Evolutionary conservation across 2,329 filamentous ascomycete species (phyloP), one percentile per base, ranked within the genome.

Genomic region (Ophiosphaerella herpotricha): DNA sequence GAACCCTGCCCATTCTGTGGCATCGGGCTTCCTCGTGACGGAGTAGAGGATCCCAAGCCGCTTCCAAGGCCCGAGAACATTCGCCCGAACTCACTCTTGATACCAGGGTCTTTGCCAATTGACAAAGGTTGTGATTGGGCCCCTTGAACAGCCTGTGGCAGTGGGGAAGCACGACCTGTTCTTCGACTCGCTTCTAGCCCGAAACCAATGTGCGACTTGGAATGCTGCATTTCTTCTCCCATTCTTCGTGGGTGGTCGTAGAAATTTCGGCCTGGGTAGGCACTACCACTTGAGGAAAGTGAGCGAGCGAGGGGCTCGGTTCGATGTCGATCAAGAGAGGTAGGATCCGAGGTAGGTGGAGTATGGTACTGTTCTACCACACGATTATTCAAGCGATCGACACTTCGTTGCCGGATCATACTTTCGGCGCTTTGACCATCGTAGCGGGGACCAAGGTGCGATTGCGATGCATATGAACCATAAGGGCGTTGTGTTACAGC

Each of bases 31-130:
- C 76, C 71, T 31, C 75, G 74, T 46, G 80, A 77, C 11, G 83
- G 83, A 7, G 83, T 85, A 1, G 80, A 77, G 9, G 76, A 76
- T 26, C 84, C 83, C 14, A 87, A 78, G 32, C 86, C 86, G 70
- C 84, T 86, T 13, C 86, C 92, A 59, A 97, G 91, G n/a, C 93
- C 93, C 14, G 90, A 91, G 74, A 96, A 97, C 81, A 97, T 96
- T 55, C 91, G 87, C 24, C 92, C 92, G 70, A 97, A 92, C 70
- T 97, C 93, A 68, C 87, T 95, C 79, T 97, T 96, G 67, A 97
- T 96, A 37, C 89, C 89, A 9, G 91, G 89, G 70, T 96, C 91
- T 13, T 87, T 89, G 12, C 86, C 85, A 5, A 91, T 90, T 3
- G 89, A 90, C 45, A 89, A 82, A 34, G 89, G 83, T 62, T 91